These are phyloP conservation scores for Paragyromitra xinjiangensis DNA, from an alignment of 495 filamentous ascomycete species.

Conservation along the genomic window DNA sequence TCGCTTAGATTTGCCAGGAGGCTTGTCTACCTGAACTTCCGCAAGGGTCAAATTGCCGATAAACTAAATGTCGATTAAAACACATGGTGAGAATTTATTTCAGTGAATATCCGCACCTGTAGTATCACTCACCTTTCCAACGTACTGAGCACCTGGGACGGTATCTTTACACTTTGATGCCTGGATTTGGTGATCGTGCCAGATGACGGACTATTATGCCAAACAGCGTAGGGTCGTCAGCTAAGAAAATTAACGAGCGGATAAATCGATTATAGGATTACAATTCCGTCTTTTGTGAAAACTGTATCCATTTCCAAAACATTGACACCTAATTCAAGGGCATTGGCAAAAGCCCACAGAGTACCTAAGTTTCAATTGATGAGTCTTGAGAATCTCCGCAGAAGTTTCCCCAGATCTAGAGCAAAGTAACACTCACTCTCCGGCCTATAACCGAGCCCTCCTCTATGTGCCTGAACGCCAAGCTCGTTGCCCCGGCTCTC, in stretches of 20 bases:
- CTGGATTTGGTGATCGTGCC: conserved; percentile 57
- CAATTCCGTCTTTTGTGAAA: conserved; percentile 58
- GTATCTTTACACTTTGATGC: conserved; percentile 55
- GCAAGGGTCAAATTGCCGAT: conserved; percentile 58
- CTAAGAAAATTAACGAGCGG: background rate
- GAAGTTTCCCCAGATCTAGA: no score
- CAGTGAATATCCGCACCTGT: background rate
- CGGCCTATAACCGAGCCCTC: conserved; percentile 53
- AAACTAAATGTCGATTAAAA: conserved; percentile 31
- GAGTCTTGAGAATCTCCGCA: background rate
- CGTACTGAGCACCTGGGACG: conserved; percentile 50
- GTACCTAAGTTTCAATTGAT: conserved; percentile 30
- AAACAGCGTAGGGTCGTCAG: background rate
- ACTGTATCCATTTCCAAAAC: conserved; percentile 58
- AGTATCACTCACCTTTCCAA: conserved; percentile 49
- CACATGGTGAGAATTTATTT: background rate
- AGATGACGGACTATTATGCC: conserved; percentile 54
- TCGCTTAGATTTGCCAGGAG: background rate
- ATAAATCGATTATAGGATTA: conserved; percentile 28
- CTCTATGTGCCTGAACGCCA: conserved; percentile 52
- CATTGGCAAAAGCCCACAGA: conserved; percentile 56
- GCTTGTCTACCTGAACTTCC: conserved; percentile 53
- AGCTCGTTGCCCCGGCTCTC: conserved; percentile 18
- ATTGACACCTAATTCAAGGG: conserved; percentile 56
- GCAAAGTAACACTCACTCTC: conserved; percentile 43